Conservation (phyloP, 257 asterid genomes). For the Salvia miltiorrhiza region DNA sequence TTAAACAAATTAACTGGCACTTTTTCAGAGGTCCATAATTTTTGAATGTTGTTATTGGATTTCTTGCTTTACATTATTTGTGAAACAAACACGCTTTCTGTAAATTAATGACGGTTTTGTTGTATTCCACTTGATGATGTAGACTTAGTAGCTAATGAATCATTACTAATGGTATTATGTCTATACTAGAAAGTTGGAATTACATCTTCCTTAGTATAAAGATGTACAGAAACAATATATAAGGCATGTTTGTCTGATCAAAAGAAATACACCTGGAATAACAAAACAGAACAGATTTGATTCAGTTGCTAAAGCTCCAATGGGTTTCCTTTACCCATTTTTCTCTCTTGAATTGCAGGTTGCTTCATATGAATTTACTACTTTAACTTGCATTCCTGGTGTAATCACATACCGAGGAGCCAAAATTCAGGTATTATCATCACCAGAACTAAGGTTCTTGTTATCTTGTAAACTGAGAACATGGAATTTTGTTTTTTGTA, state of each 20-base stretch:
- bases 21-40: constrained; percentile 76
- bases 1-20: constrained; percentile 94
- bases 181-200: not conserved
- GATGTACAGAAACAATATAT: not conserved
- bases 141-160: not conserved
- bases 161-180: not conserved
- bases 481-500: not conserved
- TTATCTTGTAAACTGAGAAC: not conserved
- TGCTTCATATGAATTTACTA: constrained; percentile 96
- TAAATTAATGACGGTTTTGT: not conserved
- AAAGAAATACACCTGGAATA: not conserved
- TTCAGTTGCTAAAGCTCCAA: constrained; percentile 17
- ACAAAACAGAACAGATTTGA: not conserved
- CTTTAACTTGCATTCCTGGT: constrained; percentile 99
- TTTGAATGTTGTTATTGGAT: constrained; percentile 3
- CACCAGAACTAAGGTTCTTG: not conserved
- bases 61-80: not conserved
- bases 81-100: not conserved
- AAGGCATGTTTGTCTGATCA: not conserved
- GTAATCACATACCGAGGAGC: constrained; percentile 95
- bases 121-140: not conserved
- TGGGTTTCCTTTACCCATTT: not conserved
- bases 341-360: constrained; percentile 54
- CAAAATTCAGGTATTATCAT: constrained; percentile 75
- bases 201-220: not conserved